Conservation (phyloP, 129 eudicot species). For the Centrapalus pauciflorus region DNA sequence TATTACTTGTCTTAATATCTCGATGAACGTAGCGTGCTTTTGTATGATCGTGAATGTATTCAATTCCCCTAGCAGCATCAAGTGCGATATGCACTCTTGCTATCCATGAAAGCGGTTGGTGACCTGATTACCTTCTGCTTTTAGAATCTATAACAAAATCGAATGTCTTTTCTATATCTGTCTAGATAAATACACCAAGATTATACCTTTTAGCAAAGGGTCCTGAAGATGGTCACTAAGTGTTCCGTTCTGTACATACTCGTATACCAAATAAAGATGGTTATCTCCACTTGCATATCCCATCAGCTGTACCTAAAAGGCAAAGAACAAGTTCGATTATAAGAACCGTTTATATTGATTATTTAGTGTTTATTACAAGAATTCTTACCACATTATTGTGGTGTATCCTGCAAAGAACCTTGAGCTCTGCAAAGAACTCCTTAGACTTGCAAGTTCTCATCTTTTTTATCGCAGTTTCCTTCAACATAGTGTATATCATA, state of each 20-base stretch:
- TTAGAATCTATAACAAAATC: conserved; percentile 10
- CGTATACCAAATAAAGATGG: conserved; percentile 42
- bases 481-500: conserved; percentile 10
- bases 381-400: conserved; percentile 43
- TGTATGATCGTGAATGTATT: conserved; percentile 45
- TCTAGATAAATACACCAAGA: background rate
- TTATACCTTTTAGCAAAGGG: conserved; percentile 31
- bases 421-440: conserved; percentile 45
- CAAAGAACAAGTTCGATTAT: background rate
- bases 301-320: conserved; percentile 31
- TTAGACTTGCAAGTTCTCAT: conserved; percentile 38
- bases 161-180: background rate
- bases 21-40: conserved; percentile 42
- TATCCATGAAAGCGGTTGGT: conserved; percentile 40
- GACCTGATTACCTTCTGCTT: conserved; percentile 13
- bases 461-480: conserved; percentile 45
- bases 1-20: conserved; percentile 39
- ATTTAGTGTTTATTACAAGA: background rate
- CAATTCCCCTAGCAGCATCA: conserved; percentile 43
- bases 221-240: conserved; percentile 39
- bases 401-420: conserved; percentile 45
- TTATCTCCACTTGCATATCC: conserved; percentile 45
- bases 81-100: conserved; percentile 39
- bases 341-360: background rate
- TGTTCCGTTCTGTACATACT: conserved; percentile 35